Conservation (phyloP, 2,329 filamentous ascomycete genomes). For the Scedosporium boydii region DNA sequence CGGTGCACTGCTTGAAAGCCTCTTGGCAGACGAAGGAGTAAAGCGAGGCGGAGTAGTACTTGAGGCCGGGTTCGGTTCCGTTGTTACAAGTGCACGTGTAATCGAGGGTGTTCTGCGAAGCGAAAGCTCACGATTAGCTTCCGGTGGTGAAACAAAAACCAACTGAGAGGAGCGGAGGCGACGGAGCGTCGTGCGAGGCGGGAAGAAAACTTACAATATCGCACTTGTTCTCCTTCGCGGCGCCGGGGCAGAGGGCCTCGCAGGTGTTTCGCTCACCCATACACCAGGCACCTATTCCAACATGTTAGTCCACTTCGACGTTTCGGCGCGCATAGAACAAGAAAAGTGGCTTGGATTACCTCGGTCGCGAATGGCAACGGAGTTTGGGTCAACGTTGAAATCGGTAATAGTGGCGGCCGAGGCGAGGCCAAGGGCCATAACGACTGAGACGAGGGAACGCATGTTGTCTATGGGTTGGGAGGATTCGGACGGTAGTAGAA, state of each 20-base stretch:
- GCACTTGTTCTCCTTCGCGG: slow-evolving; percentile 3
- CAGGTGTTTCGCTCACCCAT: slow-evolving; percentile 7
- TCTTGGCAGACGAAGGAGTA: slow-evolving; percentile 41
- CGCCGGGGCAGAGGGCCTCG: neutral
- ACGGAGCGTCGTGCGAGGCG: neutral
- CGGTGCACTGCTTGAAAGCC: slow-evolving; percentile 38
- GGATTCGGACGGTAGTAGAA: neutral
- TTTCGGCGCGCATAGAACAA: neutral
- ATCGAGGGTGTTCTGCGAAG: slow-evolving; percentile 27
- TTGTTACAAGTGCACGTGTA: slow-evolving; percentile 43
- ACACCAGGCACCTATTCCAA: slow-evolving; percentile 1
- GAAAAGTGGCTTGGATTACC: neutral
- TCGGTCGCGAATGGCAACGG: slow-evolving; percentile 1
- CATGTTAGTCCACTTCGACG: neutral
- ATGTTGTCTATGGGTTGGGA: neutral
- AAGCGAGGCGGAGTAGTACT: slow-evolving; percentile 44
- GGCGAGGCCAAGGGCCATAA: slow-evolving; percentile 1
- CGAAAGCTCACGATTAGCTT: neutral
- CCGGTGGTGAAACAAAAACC: neutral
- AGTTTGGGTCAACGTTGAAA: neutral
- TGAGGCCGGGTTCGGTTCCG: slow-evolving; percentile 39
- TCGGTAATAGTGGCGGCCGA: slow-evolving; percentile 1
- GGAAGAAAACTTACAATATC: slow-evolving; percentile 3
- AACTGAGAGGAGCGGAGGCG: neutral
- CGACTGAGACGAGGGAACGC: slow-evolving; percentile 1